Conservation (phyloP, 1,284 basidiomycete species). For the Exobasidium rhododendri region DNA sequence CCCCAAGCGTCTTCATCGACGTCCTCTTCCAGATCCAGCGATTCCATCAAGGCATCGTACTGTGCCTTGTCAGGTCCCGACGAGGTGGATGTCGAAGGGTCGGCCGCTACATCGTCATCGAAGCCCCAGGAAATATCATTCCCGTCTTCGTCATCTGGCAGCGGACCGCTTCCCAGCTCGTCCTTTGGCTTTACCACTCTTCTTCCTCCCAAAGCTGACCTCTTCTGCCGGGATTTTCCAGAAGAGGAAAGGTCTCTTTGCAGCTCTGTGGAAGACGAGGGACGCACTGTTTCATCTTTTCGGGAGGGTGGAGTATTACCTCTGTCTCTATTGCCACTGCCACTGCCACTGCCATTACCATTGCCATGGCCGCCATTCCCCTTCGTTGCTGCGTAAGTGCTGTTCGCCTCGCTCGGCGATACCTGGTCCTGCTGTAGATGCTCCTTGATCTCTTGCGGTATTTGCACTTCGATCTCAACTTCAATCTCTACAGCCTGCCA, state of each 20-base stretch:
- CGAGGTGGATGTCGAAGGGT: neutral
- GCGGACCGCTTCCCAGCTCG: constrained; percentile 41
- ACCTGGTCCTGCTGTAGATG: neutral
- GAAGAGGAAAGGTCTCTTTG: neutral
- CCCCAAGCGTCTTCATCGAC: constrained; percentile 35
- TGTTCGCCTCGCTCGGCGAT: neutral
- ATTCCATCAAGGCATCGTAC: neutral
- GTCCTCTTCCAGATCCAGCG: neutral
- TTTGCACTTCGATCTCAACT: neutral
- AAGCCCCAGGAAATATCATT: constrained; percentile 38
- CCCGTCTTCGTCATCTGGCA: constrained; percentile 26
- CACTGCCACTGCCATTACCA: neutral
- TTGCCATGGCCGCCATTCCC: neutral
- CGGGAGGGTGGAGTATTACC: too few relatives aligned
- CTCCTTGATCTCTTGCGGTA: neutral
- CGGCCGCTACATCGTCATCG: constrained; percentile 25
- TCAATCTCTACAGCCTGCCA: constrained; percentile 1
- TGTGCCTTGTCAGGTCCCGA: neutral
- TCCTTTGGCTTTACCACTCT: constrained; percentile 35
- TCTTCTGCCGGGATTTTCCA: neutral
- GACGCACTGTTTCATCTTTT: neutral
- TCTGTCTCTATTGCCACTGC: neutral
- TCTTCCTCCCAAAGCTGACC: constrained; percentile 24
- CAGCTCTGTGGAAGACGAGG: neutral
- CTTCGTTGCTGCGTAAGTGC: neutral